These are phyloP conservation scores for Alnus rubra DNA, from an alignment of 306 rosid species.

Conservation along the genomic window DNA sequence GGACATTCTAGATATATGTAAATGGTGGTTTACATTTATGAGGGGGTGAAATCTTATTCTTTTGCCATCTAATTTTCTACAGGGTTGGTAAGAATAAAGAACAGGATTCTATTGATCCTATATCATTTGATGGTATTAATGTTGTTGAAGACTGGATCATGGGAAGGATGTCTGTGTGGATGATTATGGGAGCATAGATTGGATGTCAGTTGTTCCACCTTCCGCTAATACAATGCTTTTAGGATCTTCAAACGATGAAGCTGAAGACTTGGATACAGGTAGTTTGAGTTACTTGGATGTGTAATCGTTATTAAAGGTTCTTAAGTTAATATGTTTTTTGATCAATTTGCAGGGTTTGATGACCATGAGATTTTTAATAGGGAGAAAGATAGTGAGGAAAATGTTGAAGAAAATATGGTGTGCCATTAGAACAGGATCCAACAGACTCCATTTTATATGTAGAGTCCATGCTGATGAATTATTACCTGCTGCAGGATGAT, in stretches of 20 bases:
- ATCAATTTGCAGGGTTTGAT: slow-evolving; percentile 63
- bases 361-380: slow-evolving; percentile 63
- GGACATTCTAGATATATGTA: slow-evolving; percentile 13
- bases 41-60: slow-evolving; percentile 10
- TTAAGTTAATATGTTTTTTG: slow-evolving; percentile 24
- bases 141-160: slow-evolving; percentile 70
- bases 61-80: slow-evolving; percentile 33
- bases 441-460: slow-evolving; percentile 15
- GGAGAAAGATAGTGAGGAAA: slow-evolving; percentile 55
- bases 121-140: slow-evolving; percentile 52
- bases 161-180: slow-evolving; percentile 50
- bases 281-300: slow-evolving; percentile 20
- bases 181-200: slow-evolving; percentile 56
- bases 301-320: slow-evolving; percentile 15
- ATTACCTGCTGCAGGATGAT: slow-evolving; percentile 19
- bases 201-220: slow-evolving; percentile 66
- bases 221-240: slow-evolving; percentile 48
- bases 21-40: slow-evolving; percentile 19
- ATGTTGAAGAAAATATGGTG: slow-evolving; percentile 41
- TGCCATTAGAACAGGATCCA: slow-evolving; percentile 35
- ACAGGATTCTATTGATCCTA: slow-evolving; percentile 57
- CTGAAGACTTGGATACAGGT: slow-evolving; percentile 72
- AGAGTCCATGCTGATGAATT: slow-evolving; percentile 15
- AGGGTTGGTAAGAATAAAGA: slow-evolving; percentile 55
- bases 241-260: slow-evolving; percentile 58